Base-by-base conservation (phyloP, 2,329 filamentous ascomycete genomes). In the Fusarium armeniacum region DNA sequence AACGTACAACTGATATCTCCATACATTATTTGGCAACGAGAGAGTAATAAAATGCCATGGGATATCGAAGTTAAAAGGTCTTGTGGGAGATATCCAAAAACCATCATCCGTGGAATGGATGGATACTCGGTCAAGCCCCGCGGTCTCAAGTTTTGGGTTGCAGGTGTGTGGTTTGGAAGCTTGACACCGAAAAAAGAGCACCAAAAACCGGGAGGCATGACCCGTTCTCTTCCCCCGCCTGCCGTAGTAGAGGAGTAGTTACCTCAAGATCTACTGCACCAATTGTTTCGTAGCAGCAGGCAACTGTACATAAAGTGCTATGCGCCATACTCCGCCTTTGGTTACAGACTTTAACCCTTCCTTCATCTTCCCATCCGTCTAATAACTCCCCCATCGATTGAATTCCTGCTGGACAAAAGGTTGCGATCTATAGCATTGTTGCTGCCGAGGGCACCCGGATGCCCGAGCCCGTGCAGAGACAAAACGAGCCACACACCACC, bases 401-500 rank as follows among this genome's bases (percentile, higher is more conserved):
- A 62, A 55, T 56, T 40, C 28, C 46, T 38, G 33, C 38, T 46
- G 43, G 53, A 50, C 53, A 50, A 28, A 41, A 65, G 46, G 46
- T 35, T 51, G 24, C 32, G 44, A 52, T 41, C 32, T 43, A 41
- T 38, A 55, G 44, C 30, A 44, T 67, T 38, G 47, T 43, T 58
- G 53, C 58, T 56, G 66, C 72, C 65, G 67, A 64, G 70, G 70
- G 70, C 70, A 73, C 65, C 70, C 72, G 72, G 72, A 74, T 64
- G 72, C 72, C 72, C 72, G 72, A 73, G 72, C 70, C 72, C 72
- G 70, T 72, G 72, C 72, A 67, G 68, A 71, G 67, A 68, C 54
- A 51, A 33, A 40, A 70, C 71, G 63, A 65, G 62, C 69, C 62
- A 58, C 52, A 58, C 64, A 72, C 65, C 62, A 58, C 71, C 56